Percentiles rank a stretch among this genome's conserved stretches.
phyloP scores from a whole-genome alignment of 352 stramenopile genomes.

The Pythium rishiriense region DNA sequence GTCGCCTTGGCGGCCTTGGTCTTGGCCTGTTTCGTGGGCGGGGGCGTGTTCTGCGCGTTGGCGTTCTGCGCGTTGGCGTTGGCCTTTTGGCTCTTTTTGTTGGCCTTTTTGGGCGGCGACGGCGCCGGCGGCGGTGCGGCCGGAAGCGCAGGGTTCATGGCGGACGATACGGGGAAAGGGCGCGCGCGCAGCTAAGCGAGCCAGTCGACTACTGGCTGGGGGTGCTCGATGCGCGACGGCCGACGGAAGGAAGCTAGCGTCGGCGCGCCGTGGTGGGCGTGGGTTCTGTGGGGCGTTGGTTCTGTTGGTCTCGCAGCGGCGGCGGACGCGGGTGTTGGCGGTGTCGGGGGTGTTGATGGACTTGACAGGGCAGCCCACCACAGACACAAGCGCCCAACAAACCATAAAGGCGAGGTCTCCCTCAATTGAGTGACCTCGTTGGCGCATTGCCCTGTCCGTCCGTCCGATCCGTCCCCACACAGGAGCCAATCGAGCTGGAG shows the following conservation, averaged over 20 bases:
- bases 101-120: slow-evolving; percentile 7
- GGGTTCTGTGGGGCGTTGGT: background rate
- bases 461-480: background rate
- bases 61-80: too few relatives aligned
- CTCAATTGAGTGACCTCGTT: background rate
- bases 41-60: background rate
- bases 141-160: slow-evolving; percentile 10
- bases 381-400: slow-evolving; percentile 2
- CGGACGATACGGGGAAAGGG: background rate
- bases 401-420: background rate
- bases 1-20: slow-evolving; percentile 20
- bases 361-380: slow-evolving; percentile 18
- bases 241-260: slow-evolving; percentile 1
- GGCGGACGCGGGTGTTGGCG: background rate
- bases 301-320: background rate
- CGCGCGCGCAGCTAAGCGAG: slow-evolving; percentile 17
- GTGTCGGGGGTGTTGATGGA: slow-evolving; percentile 15
- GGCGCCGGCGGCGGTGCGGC: slow-evolving; percentile 1
- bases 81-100: slow-evolving; percentile 15
- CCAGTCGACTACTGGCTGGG: slow-evolving; percentile 36
- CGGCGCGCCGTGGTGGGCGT: slow-evolving; percentile 4
- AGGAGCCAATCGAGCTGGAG: slow-evolving; percentile 9
- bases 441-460: background rate
- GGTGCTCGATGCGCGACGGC: slow-evolving; percentile 14
- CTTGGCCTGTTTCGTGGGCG: slow-evolving; percentile 18